These are phyloP conservation scores for Pseudonitzschia delicatissima DNA, from an alignment of 108 stramenopile genomes.

Conservation along the genomic window DNA sequence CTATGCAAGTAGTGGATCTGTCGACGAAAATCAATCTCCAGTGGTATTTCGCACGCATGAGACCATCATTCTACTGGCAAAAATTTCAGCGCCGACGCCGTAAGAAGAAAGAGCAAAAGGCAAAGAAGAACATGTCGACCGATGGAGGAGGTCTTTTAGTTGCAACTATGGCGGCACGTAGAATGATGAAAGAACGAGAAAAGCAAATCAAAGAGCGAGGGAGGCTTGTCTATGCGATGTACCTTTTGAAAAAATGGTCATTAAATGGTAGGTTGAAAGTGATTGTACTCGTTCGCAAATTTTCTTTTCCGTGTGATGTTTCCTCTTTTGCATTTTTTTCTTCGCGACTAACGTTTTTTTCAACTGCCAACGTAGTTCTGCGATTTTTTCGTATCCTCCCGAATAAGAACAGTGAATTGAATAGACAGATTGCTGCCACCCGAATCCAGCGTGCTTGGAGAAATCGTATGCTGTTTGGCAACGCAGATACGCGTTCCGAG, in stretches of 20 bases:
- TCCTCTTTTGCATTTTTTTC: neutral
- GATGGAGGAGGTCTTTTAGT: slow-evolving; percentile 39
- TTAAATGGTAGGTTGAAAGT: neutral
- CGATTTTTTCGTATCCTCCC: slow-evolving; percentile 27
- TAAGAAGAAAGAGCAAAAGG: neutral
- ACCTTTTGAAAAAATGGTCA: neutral
- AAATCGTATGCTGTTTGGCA: too few species aligned
- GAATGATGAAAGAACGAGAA: slow-evolving; percentile 15
- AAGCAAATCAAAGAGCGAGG: slow-evolving; percentile 14
- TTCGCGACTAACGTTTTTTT: neutral
- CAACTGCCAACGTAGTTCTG: slow-evolving; percentile 17
- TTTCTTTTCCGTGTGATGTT: too few species aligned
- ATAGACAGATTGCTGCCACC: slow-evolving; percentile 39
- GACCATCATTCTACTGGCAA: slow-evolving; percentile 28
- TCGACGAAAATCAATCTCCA: slow-evolving; percentile 29
- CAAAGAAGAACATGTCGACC: neutral
- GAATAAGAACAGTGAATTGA: slow-evolving; percentile 27
- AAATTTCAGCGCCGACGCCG: slow-evolving; percentile 10
- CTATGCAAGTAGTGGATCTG: slow-evolving; percentile 36
- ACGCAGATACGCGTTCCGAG: slow-evolving; percentile 4
- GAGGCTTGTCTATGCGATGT: neutral
- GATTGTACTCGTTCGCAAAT: too few species aligned
- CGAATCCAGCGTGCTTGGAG: slow-evolving; percentile 45
- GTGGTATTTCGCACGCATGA: slow-evolving; percentile 27
- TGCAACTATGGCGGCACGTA: slow-evolving; percentile 21